phyloP scores from a whole-genome alignment of 2,329 filamentous ascomycete genomes.

The Botrytis galanthina region DNA sequence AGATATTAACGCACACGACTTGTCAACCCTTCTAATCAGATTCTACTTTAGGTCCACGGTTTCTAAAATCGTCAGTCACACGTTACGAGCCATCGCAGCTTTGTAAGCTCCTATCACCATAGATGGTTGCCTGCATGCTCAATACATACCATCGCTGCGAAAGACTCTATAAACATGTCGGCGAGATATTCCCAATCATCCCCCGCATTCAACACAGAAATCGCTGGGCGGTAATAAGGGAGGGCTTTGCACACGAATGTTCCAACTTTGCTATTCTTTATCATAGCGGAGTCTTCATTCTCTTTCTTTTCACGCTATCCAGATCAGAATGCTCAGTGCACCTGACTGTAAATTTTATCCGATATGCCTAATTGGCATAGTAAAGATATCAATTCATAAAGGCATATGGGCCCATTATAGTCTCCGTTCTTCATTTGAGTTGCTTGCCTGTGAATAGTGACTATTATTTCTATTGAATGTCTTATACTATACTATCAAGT shows the following conservation, averaged over 20 bases:
- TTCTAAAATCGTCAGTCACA: slow-evolving; percentile 49
- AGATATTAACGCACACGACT: slow-evolving; percentile 19
- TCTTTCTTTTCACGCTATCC: slow-evolving; percentile 14
- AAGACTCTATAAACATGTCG: not conserved
- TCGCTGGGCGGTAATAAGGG: slow-evolving; percentile 22
- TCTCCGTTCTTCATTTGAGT: slow-evolving; percentile 2
- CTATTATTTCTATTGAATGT: not conserved
- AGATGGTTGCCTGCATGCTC: slow-evolving; percentile 5
- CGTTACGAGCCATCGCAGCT: slow-evolving; percentile 9
- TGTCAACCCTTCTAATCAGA: slow-evolving; percentile 14
- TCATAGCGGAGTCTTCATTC: slow-evolving; percentile 10
- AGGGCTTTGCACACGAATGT: slow-evolving; percentile 6
- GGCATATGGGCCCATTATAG: not conserved
- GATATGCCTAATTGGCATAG: not conserved
- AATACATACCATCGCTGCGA: slow-evolving; percentile 4
- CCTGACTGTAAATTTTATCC: slow-evolving; percentile 11
- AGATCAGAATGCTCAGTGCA: slow-evolving; percentile 5
- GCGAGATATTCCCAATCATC: slow-evolving; percentile 35
- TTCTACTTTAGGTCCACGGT: slow-evolving; percentile 52
- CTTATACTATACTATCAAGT: slow-evolving; percentile 13
- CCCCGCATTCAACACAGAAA: slow-evolving; percentile 39
- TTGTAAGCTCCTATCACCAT: not conserved
- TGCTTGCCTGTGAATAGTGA: not conserved
- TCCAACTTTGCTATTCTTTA: slow-evolving; percentile 12
- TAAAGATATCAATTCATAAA: slow-evolving; percentile 1